Percentiles rank a stretch among this genome's conserved stretches.
These are phyloP conservation scores for Pyrenophora seminiperda DNA, from an alignment of 2,329 filamentous ascomycete genomes.

Conservation along the genomic window DNA sequence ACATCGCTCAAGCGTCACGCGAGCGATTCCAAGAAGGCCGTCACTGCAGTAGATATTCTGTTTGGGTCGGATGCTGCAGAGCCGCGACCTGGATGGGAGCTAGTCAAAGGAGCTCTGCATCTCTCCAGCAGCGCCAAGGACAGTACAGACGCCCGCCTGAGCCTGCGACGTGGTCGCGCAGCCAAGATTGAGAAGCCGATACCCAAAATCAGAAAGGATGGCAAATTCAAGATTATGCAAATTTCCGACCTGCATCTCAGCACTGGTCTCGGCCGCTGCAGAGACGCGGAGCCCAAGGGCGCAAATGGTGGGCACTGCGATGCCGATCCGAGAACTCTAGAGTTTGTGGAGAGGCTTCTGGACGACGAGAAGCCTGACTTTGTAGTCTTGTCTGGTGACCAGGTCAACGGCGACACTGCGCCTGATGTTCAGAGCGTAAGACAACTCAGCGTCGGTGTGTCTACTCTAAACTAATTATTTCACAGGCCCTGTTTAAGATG, in stretches of 20 bases:
- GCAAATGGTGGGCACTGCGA: conserved; percentile 80
- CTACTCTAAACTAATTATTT: conserved; percentile 21
- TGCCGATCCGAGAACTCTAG: conserved; percentile 86
- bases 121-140: conserved; percentile 65
- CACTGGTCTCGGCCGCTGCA: conserved; percentile 83
- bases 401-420: conserved; percentile 91
- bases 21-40: conserved; percentile 72
- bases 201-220: conserved; percentile 81
- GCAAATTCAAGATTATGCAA: conserved; percentile 97
- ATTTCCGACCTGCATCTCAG: conserved; percentile 92
- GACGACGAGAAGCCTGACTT: conserved; percentile 94
- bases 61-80: conserved; percentile 93
- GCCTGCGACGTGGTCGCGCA: conserved; percentile 73
- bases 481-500: conserved; percentile 87
- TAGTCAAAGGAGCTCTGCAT: conserved; percentile 68
- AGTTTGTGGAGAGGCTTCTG: conserved; percentile 81
- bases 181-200: conserved; percentile 69
- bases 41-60: conserved; percentile 83
- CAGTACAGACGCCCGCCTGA: conserved; percentile 73
- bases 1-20: conserved; percentile 72
- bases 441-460: not conserved
- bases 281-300: conserved; percentile 79
- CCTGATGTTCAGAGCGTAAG: conserved; percentile 84
- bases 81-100: conserved; percentile 81
- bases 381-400: conserved; percentile 89